A percentile compares a stretch with the other conserved stretches of the same genome.
Conservation (phyloP, 2,329 filamentous ascomycete genomes). For the Ophiocordyceps camponoti-saundersi region DNA sequence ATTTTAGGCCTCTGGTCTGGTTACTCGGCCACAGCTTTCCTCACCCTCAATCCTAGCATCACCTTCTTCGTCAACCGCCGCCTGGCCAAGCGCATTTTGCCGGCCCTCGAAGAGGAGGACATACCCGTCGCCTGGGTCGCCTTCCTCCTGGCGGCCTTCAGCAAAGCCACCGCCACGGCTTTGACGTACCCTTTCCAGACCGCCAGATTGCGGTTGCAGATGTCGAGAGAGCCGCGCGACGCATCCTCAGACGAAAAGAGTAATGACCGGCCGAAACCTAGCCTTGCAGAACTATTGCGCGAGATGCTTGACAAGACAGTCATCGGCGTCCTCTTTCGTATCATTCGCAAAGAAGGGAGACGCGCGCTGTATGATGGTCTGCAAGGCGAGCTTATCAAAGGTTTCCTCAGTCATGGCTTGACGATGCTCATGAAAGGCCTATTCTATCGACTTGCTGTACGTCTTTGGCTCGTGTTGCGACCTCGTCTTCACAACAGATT, state of each 20-base stretch:
- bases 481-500: constrained; percentile 10
- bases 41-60: constrained; percentile 73
- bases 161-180: constrained; percentile 60
- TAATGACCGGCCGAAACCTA: constrained; percentile 1
- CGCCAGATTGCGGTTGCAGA: constrained; percentile 65
- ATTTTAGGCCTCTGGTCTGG: constrained; percentile 71
- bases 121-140: constrained; percentile 18
- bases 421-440: constrained; percentile 77
- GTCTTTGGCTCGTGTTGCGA: constrained; percentile 44
- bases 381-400: constrained; percentile 59
- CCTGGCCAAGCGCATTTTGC: constrained; percentile 42
- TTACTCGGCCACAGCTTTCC: constrained; percentile 62
- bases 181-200: constrained; percentile 76
- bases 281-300: constrained; percentile 4
- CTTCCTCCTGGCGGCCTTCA: constrained; percentile 49
- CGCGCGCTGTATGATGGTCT: constrained; percentile 60
- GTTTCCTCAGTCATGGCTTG: constrained; percentile 71
- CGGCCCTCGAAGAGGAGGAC: constrained; percentile 25
- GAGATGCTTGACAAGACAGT: constrained; percentile 29
- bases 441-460: constrained; percentile 55
- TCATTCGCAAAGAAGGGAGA: constrained; percentile 46
- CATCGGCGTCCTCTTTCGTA: constrained; percentile 43
- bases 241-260: constrained; percentile 3
- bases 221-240: constrained; percentile 19
- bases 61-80: constrained; percentile 72